Percentiles rank a stretch among this genome's conserved stretches.
Conservation (phyloP, 345 rosid genomes). For the Murraya koenigii region DNA sequence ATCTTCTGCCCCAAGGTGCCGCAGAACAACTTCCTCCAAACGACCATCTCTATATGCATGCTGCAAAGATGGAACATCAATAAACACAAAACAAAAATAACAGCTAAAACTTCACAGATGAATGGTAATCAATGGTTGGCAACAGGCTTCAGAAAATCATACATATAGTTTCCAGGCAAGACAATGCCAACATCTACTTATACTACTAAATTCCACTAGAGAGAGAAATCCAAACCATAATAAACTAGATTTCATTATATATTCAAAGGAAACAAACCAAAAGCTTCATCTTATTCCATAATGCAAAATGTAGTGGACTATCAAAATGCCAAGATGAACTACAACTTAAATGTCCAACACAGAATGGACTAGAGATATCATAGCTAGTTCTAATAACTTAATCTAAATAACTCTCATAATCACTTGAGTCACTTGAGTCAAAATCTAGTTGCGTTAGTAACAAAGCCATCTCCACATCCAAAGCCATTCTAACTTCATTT, state of each 20-base stretch:
- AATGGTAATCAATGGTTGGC: background rate
- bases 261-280: background rate
- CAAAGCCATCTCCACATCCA: conserved; percentile 50
- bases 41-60: conserved; percentile 55
- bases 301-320: background rate
- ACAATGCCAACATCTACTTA: background rate
- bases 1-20: conserved; percentile 61
- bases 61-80: conserved; percentile 32
- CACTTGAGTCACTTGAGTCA: conserved; percentile 48
- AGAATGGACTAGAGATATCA: background rate
- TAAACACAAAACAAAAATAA: conserved; percentile 1
- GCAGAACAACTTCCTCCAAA: conserved; percentile 51
- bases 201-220: background rate
- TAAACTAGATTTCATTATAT: conserved; percentile 1
- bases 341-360: conserved; percentile 19
- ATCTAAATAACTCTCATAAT: conserved; percentile 38
- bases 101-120: background rate
- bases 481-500: conserved; percentile 41
- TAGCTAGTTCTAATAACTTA: conserved; percentile 16
- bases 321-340: conserved; percentile 7
- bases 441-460: conserved; percentile 46
- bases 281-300: conserved; percentile 8
- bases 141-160: background rate
- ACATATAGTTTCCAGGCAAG: conserved; percentile 2
- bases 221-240: background rate